Evolutionary conservation across 345 rosid genomes (phyloP).

Genomic region (Sapria himalayana): DNA sequence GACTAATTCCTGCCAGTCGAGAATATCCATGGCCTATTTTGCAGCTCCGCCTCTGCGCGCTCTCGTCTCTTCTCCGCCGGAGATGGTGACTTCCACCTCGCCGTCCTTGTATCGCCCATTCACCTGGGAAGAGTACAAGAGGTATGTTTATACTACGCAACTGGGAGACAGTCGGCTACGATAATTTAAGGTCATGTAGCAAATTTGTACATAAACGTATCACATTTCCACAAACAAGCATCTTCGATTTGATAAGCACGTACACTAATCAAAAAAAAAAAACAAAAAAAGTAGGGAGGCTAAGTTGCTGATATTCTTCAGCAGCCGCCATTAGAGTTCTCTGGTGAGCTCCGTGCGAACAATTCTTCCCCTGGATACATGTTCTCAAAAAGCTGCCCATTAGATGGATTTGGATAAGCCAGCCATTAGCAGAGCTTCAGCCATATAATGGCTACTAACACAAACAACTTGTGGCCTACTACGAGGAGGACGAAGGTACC

Average conservation of each 20-base stretch:
- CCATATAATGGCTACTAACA: background rate
- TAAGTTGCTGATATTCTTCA: too few species aligned
- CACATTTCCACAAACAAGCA: too few species aligned
- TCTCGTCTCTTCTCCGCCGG: conserved; percentile 31
- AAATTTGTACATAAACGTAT: too few species aligned
- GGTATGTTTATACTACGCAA: conserved; percentile 44
- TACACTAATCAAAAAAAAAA: too few species aligned
- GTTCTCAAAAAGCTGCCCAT: conserved; percentile 23
- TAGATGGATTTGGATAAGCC: conserved; percentile 2
- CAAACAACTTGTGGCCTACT: background rate
- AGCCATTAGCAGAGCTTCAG: background rate
- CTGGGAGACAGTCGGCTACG: conserved; percentile 54
- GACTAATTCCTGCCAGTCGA: conserved; percentile 29
- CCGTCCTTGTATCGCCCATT: conserved; percentile 37
- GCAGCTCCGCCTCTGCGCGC: conserved; percentile 65
- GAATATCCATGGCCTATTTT: conserved; percentile 70
- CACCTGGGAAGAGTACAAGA: conserved; percentile 76
- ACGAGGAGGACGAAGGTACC: conserved; percentile 11
- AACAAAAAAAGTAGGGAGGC: too few species aligned
- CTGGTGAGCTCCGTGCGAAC: conserved; percentile 24
- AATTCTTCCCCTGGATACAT: conserved; percentile 29
- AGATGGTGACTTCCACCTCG: conserved; percentile 27
- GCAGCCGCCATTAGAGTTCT: conserved; percentile 17
- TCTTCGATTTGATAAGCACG: too few species aligned
- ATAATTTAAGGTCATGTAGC: too few species aligned